Percentiles rank a stretch among this genome's conserved stretches.
These are phyloP conservation scores for Aspergillus sp. DNA, from an alignment of 2,329 filamentous ascomycete species.

Conservation along the genomic window DNA sequence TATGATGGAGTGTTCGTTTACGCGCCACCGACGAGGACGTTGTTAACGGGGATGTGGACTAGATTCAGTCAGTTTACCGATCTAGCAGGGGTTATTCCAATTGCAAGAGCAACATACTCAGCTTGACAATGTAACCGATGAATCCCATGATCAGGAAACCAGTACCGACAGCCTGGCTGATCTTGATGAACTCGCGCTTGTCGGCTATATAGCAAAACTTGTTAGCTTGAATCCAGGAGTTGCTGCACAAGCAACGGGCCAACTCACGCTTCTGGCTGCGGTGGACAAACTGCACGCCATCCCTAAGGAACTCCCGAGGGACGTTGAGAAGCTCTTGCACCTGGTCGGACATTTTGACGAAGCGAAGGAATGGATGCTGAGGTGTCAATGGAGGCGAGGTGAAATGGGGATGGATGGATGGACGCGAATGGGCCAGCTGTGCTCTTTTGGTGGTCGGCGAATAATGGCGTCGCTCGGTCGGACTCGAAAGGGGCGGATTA, in stretches of 20 bases:
- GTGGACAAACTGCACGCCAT: conserved; percentile 27
- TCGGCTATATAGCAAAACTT: conserved; percentile 47
- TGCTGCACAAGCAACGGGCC: neutral
- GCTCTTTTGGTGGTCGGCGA: conserved; percentile 5
- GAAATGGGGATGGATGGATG: neutral
- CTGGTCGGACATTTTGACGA: conserved; percentile 25
- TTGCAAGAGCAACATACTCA: conserved; percentile 49
- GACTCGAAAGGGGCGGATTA: conserved; percentile 5
- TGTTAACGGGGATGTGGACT: conserved; percentile 56
- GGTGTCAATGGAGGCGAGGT: neutral
- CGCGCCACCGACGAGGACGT: conserved; percentile 52
- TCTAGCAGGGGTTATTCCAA: neutral
- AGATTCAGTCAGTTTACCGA: neutral
- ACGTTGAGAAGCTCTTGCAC: conserved; percentile 28
- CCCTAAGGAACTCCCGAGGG: conserved; percentile 26
- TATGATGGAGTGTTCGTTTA: conserved; percentile 23
- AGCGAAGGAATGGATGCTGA: neutral
- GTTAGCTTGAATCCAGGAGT: conserved; percentile 7
- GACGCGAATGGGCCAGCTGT: conserved; percentile 11
- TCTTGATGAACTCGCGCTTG: conserved; percentile 62
- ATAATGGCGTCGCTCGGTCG: conserved; percentile 1
- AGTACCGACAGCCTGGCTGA: conserved; percentile 62
- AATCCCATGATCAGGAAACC: conserved; percentile 61
- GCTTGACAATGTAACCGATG: conserved; percentile 62
- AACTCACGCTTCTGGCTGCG: conserved; percentile 28